These are phyloP conservation scores for Nannochloropsis oceanica DNA, from an alignment of 108 stramenopile species.

Conservation along the genomic window DNA sequence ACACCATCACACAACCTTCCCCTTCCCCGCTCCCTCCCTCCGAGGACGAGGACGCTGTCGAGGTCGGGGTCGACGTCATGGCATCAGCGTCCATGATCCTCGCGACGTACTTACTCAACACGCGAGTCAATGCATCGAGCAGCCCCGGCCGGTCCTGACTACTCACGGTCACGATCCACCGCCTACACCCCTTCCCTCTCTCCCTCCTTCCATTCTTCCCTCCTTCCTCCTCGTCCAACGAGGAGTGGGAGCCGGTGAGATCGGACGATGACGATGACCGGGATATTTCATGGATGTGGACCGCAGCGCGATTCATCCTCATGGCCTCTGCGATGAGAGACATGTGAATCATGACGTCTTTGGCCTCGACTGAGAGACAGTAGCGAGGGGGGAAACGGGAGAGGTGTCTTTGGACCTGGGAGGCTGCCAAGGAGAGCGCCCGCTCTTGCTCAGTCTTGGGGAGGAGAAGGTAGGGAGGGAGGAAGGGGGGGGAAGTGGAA, in stretches of 20 bases:
- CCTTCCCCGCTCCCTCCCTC: background rate
- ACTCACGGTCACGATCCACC: background rate
- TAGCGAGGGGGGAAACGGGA: constrained; percentile 4
- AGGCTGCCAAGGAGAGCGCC: background rate
- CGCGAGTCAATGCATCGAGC: constrained; percentile 8
- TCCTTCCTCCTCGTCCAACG: background rate
- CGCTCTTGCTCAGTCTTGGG: background rate
- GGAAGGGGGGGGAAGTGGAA: background rate
- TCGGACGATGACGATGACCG: background rate
- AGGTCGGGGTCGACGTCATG: background rate
- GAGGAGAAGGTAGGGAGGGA: background rate
- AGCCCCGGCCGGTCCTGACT: background rate
- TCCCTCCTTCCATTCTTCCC: background rate
- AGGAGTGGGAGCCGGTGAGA: background rate
- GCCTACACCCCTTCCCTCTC: background rate
- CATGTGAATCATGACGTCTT: constrained; percentile 15
- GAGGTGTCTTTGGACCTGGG: background rate
- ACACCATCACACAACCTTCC: background rate
- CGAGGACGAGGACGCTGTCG: too few relatives aligned
- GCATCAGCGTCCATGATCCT: constrained; percentile 18
- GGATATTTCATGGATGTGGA: background rate
- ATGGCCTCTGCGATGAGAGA: background rate
- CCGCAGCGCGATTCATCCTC: background rate
- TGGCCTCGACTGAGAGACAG: constrained; percentile 8
- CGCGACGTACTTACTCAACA: constrained; percentile 2